phyloP scores from a whole-genome alignment of 768 basidiomycete species.

The Hypholoma sublateritium region DNA sequence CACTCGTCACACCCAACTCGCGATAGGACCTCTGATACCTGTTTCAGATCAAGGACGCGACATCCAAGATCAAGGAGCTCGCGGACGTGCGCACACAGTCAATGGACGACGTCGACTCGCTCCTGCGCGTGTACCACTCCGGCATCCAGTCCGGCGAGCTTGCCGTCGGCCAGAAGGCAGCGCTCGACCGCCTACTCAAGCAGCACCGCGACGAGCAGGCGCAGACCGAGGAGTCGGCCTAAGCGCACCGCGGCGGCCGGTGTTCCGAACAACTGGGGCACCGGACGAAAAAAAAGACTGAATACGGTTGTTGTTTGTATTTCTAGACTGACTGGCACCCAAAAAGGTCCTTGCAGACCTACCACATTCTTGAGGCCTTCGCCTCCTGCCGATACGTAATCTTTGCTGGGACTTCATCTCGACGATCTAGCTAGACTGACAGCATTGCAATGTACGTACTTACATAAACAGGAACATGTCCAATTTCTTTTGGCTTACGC shows the following conservation, averaged over 20 bases:
- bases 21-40: neutral
- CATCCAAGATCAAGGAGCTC: slow-evolving; percentile 98
- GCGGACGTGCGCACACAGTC: slow-evolving; percentile 98
- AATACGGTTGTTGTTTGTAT: slow-evolving; percentile 7
- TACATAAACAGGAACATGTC: neutral
- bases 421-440: slow-evolving; percentile 5
- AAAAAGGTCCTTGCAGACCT: slow-evolving; percentile 13
- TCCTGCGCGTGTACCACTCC: slow-evolving; percentile 94
- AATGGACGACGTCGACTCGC: slow-evolving; percentile 98
- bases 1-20: neutral
- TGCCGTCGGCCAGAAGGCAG: slow-evolving; percentile 90
- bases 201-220: slow-evolving; percentile 56
- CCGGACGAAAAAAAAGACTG: neutral
- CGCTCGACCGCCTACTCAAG: slow-evolving; percentile 82
- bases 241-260: neutral
- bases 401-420: neutral
- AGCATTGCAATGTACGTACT: slow-evolving; percentile 5
- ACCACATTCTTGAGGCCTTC: neutral
- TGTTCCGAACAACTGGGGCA: too few relatives aligned
- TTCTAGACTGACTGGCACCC: slow-evolving; percentile 6
- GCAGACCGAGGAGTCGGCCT: slow-evolving; percentile 23
- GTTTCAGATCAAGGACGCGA: slow-evolving; percentile 92
- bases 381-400: neutral
- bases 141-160: slow-evolving; percentile 92
- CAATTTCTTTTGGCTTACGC: too few relatives aligned